phyloP scores from a whole-genome alignment of 78 protist species.

The Dictyostelium capitatum region DNA sequence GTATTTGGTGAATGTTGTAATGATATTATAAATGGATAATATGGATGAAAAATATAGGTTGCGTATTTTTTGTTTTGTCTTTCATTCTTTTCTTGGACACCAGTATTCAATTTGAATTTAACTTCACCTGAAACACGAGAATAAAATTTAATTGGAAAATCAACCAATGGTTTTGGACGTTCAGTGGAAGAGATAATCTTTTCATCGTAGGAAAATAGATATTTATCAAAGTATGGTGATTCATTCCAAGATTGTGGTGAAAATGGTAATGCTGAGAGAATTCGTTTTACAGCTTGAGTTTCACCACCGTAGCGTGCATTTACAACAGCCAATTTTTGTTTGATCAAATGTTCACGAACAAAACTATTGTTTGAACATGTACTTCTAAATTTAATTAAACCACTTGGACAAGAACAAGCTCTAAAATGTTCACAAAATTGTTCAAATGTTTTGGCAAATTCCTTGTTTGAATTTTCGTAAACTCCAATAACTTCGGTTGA shows the following conservation, averaged over 20 bases:
- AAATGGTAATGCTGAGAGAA: constrained; percentile 68
- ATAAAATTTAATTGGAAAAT: constrained; percentile 66
- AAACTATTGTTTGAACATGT: constrained; percentile 73
- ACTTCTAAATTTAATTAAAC: constrained; percentile 56
- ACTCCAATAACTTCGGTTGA: constrained; percentile 73
- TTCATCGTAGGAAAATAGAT: constrained; percentile 67
- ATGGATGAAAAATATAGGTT: constrained; percentile 77
- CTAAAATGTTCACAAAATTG: constrained; percentile 81
- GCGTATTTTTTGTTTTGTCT: constrained; percentile 64
- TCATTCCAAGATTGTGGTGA: constrained; percentile 80
- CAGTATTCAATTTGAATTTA: constrained; percentile 58
- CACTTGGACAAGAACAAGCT: constrained; percentile 66
- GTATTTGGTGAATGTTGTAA: constrained; percentile 32
- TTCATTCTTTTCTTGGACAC: constrained; percentile 38
- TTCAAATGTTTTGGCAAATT: constrained; percentile 76
- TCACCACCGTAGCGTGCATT: constrained; percentile 80
- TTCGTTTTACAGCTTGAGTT: constrained; percentile 72
- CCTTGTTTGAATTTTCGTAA: constrained; percentile 69
- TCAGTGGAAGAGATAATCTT: constrained; percentile 75
- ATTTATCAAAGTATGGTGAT: constrained; percentile 71
- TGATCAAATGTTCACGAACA: constrained; percentile 73
- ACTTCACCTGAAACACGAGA: constrained; percentile 62
- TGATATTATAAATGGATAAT: constrained; percentile 67
- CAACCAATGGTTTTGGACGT: constrained; percentile 69
- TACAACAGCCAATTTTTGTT: constrained; percentile 75